These are phyloP conservation scores for Nemania abortiva DNA, from an alignment of 2,329 filamentous ascomycete species.

Conservation along the genomic window DNA sequence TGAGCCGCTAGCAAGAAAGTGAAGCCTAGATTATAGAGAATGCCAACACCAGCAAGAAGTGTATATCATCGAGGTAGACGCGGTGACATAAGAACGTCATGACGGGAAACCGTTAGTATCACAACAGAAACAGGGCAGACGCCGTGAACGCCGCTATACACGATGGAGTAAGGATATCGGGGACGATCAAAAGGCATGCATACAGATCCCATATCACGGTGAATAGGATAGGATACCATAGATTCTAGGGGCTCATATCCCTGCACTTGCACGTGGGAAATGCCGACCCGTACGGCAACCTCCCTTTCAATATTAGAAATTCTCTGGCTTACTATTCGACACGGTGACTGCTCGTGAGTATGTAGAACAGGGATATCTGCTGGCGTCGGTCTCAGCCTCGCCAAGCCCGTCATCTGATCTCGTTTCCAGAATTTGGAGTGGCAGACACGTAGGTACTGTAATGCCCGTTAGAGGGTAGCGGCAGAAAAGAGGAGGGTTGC, in stretches of 20 bases:
- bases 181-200: neutral
- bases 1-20: neutral
- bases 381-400: neutral
- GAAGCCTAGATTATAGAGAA: neutral
- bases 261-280: neutral
- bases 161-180: neutral
- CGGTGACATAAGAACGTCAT: neutral
- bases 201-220: neutral
- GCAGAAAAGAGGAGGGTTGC: neutral
- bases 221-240: neutral
- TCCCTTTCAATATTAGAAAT: neutral
- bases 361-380: neutral
- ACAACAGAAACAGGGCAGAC: neutral
- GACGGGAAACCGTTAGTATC: neutral
- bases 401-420: neutral
- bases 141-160: neutral
- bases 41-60: too few species aligned
- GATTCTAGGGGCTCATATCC: neutral
- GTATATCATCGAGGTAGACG: neutral
- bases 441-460: neutral
- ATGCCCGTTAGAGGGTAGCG: neutral
- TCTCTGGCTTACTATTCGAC: neutral
- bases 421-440: neutral
- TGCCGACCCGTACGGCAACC: neutral
- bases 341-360: neutral